Conservation (phyloP, 2,329 filamentous ascomycete genomes). For the Cytospora piceae region DNA sequence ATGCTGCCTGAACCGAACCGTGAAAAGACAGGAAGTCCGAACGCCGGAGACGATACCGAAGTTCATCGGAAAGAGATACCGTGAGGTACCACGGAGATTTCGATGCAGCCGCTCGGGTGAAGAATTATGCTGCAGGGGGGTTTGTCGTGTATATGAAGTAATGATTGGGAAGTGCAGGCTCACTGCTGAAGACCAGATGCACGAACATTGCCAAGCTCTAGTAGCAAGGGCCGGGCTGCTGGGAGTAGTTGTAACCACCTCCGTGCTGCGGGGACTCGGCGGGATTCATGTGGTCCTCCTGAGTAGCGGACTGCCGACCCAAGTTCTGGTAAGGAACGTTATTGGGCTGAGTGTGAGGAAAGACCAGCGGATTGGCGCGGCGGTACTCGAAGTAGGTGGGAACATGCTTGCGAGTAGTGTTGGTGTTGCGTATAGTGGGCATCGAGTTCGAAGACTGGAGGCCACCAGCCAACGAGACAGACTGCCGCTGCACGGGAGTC, state of each 20-base stretch:
- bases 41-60: neutral
- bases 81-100: neutral
- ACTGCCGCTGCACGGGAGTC: constrained; percentile 16
- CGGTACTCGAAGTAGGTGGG: neutral
- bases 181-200: neutral
- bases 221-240: constrained; percentile 17
- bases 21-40: neutral
- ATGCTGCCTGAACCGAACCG: neutral
- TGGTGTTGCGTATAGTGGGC: constrained; percentile 23
- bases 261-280: neutral
- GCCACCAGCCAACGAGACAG: constrained; percentile 17
- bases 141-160: neutral
- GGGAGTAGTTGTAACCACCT: neutral
- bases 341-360: no score
- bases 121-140: neutral
- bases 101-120: neutral
- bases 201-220: neutral
- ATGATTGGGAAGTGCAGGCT: neutral
- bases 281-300: constrained; percentile 3
- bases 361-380: neutral
- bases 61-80: neutral
- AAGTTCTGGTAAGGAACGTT: no score
- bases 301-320: constrained; percentile 4
- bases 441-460: constrained; percentile 21
- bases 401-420: constrained; percentile 13